A percentile compares a stretch with the other conserved stretches of the same genome.
These are phyloP conservation scores for Phialophora tarda DNA, from an alignment of 2,329 filamentous ascomycete species.

Conservation along the genomic window DNA sequence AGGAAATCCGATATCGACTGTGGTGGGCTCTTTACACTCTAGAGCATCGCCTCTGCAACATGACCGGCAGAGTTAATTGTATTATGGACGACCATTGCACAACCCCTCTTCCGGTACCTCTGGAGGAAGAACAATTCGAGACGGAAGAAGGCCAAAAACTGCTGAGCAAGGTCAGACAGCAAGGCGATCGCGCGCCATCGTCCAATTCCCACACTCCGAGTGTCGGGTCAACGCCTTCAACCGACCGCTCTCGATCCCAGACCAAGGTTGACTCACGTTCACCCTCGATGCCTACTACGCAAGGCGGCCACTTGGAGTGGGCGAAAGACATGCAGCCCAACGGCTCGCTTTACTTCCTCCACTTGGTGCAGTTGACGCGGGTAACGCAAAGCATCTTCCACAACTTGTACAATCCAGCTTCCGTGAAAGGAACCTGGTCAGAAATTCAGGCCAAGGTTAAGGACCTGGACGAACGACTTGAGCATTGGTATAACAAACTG, in stretches of 20 bases:
- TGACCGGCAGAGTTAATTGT: conserved; percentile 54
- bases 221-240: conserved; percentile 27
- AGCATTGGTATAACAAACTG: conserved; percentile 48
- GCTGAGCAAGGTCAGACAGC: conserved; percentile 46
- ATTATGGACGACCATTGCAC: conserved; percentile 52
- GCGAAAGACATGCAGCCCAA: conserved; percentile 46
- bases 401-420: conserved; percentile 48
- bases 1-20: conserved; percentile 53
- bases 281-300: conserved; percentile 28
- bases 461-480: conserved; percentile 45
- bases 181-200: conserved; percentile 39
- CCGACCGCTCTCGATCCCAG: conserved; percentile 31
- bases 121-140: conserved; percentile 49
- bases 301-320: conserved; percentile 36
- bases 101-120: conserved; percentile 50
- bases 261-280: conserved; percentile 34
- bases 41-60: conserved; percentile 52
- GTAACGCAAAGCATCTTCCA: conserved; percentile 48
- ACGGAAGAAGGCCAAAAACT: conserved; percentile 45
- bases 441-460: conserved; percentile 48
- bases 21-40: conserved; percentile 55
- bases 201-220: conserved; percentile 37
- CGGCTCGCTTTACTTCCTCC: conserved; percentile 48
- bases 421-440: conserved; percentile 45
- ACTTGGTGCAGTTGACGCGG: conserved; percentile 47